A percentile compares a stretch with the other conserved stretches of the same genome.
These are phyloP conservation scores for Thielaviopsis punctulata DNA, from an alignment of 2,329 filamentous ascomycete species.

Conservation along the genomic window DNA sequence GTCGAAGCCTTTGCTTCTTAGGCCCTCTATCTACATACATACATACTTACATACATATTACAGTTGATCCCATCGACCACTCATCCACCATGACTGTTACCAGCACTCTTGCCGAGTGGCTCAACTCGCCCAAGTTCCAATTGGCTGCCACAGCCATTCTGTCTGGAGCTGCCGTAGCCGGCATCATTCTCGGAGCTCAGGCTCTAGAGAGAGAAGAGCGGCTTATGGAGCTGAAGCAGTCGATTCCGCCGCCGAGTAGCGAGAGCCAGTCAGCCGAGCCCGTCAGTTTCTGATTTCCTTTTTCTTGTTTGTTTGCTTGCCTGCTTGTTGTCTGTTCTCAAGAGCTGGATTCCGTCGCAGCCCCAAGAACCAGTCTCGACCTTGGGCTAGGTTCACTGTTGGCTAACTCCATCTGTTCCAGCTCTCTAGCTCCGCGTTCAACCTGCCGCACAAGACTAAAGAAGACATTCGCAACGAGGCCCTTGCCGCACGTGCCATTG, in stretches of 20 bases:
- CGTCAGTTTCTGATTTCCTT: slow-evolving; percentile 6
- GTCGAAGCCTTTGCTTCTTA: neutral
- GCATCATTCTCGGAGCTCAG: slow-evolving; percentile 45
- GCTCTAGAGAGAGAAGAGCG: slow-evolving; percentile 36
- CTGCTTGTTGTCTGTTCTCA: too few species aligned
- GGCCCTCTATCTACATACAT: neutral
- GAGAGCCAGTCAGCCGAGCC: slow-evolving; percentile 10
- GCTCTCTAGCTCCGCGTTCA: slow-evolving; percentile 45
- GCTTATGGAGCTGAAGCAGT: slow-evolving; percentile 39
- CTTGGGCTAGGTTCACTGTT: too few species aligned
- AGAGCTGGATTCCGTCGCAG: too few species aligned
- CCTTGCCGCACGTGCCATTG: slow-evolving; percentile 41
- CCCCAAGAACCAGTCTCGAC: neutral
- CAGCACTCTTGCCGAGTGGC: slow-evolving; percentile 9
- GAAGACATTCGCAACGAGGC: slow-evolving; percentile 43
- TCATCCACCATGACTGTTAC: slow-evolving; percentile 8
- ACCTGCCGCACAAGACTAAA: slow-evolving; percentile 32
- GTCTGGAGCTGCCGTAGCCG: slow-evolving; percentile 42
- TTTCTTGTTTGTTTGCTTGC: neutral
- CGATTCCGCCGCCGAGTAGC: slow-evolving; percentile 29
- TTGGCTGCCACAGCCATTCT: slow-evolving; percentile 53
- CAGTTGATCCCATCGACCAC: neutral
- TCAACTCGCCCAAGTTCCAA: slow-evolving; percentile 33
- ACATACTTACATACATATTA: neutral
- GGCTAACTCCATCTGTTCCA: too few species aligned